Evolutionary conservation across 1,284 basidiomycete genomes (phyloP).

Genomic region (Cryptococcus sp.): DNA sequence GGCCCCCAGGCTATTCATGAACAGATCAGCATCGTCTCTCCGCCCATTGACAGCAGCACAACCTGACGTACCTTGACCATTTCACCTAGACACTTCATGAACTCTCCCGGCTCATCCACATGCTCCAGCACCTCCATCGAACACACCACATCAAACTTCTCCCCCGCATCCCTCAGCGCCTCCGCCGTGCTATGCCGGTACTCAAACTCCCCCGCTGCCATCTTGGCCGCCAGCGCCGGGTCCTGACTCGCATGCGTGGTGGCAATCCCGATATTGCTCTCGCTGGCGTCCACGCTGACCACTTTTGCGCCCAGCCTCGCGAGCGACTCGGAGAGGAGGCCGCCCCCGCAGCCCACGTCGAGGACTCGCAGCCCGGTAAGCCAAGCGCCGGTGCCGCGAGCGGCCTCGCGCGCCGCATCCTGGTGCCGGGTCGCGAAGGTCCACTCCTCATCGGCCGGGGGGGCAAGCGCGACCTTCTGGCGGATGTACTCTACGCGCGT

Average conservation of each 20-base stretch:
- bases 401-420: constrained; percentile 41
- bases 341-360: constrained; percentile 93
- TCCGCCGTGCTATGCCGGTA: constrained; percentile 84
- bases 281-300: constrained; percentile 84
- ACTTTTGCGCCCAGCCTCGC: constrained; percentile 82
- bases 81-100: constrained; percentile 74
- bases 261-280: constrained; percentile 82
- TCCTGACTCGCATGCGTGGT: constrained; percentile 77
- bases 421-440: constrained; percentile 44
- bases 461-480: constrained; percentile 65
- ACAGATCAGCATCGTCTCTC: neutral
- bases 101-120: constrained; percentile 83
- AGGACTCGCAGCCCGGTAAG: constrained; percentile 66
- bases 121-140: constrained; percentile 99
- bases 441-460: constrained; percentile 55
- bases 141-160: constrained; percentile 85
- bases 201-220: constrained; percentile 38
- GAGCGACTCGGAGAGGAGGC: constrained; percentile 87
- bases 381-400: constrained; percentile 43
- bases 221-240: constrained; percentile 54
- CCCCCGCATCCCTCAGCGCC: constrained; percentile 55
- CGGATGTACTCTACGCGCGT: constrained; percentile 79
- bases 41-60: neutral
- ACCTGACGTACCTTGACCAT: constrained; percentile 68
- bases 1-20: constrained; percentile 77